Evolutionary conservation across 306 rosid species (phyloP), one percentile per base, ranked within the genome.

Genomic region (Quercus bicolor): DNA sequence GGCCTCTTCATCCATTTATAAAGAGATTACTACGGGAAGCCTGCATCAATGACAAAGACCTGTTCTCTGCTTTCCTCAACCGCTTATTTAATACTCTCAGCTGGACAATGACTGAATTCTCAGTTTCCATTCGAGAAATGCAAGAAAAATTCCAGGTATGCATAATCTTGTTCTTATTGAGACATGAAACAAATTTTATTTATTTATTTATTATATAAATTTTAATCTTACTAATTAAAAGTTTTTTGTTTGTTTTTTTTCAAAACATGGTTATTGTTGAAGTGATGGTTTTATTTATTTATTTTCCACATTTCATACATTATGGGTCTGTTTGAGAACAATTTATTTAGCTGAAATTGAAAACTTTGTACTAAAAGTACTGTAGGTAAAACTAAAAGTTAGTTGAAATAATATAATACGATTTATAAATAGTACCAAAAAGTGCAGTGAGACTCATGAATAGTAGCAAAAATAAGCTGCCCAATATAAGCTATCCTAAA

Each of bases 31-130:
- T 95, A 53, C 90, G 88, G 86, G 94, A 90, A 75, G 93, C 98
- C 59, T 95, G 99, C 87, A 52, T 80, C 78, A 83, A 77, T 66
- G 91, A 95, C 78, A 89, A 91, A 84, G 97, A 68, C 55, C 72
- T 95, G 80, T 95, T 95, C 89, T 93, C 99, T 51, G 88, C 97
- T 75, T 95, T 95, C 84, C 91, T 95, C 81, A 95, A 95, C 83
- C 99, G 99, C 81, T 77, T 95, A 52, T 95, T 95, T 78, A 95
- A 95, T 85, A 93, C 96, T 31, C 97, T 95, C 43, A 93, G 99
- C 84, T 93, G 99, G 99, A 89, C 97, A 74, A 93, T 95, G 99
- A 95, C 99, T 61, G 99, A 95, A 66, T 95, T 93, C 83, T 95
- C 99, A 55, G 93, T 95, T 83, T 95, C 97, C 56, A 89, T 95